Percentiles rank a stretch among this genome's conserved stretches.
These are phyloP conservation scores for Nakaseomyces sp. DNA, from an alignment of 1,139 yeast species.

Conservation along the genomic window DNA sequence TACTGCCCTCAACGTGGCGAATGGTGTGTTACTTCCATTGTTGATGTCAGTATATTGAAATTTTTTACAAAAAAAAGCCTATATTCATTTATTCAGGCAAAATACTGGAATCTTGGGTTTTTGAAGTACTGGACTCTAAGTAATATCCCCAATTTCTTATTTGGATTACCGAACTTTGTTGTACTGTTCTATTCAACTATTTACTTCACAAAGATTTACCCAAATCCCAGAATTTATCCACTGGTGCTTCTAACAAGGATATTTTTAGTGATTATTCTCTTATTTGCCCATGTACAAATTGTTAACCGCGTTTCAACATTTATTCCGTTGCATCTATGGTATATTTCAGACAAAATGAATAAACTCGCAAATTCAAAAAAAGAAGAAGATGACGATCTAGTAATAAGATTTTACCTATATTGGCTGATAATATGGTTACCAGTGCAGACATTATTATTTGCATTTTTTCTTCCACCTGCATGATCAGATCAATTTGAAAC, in stretches of 20 bases:
- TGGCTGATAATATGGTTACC: conserved; percentile 49
- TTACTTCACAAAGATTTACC: conserved; percentile 28
- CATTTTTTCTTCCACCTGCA: conserved; percentile 70
- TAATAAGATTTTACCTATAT: conserved; percentile 30
- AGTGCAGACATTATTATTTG: conserved; percentile 52
- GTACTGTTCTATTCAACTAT: conserved; percentile 32
- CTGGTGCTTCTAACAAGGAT: conserved; percentile 35
- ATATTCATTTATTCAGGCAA: conserved; percentile 63
- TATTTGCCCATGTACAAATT: conserved; percentile 79
- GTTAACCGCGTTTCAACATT: conserved; percentile 71
- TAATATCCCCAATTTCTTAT: conserved; percentile 75
- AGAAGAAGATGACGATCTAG: conserved; percentile 18
- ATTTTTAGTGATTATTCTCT: conserved; percentile 43
- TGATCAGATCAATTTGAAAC: no score
- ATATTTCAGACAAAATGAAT: conserved; percentile 38
- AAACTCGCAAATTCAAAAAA: conserved; percentile 10
- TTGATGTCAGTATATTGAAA: conserved; percentile 29
- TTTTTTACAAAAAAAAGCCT: conserved; percentile 39
- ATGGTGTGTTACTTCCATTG: conserved; percentile 52
- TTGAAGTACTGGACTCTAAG: conserved; percentile 70
- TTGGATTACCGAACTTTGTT: conserved; percentile 60
- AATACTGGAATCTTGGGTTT: conserved; percentile 83
- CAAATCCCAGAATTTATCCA: conserved; percentile 32
- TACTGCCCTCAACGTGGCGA: conserved; percentile 68
- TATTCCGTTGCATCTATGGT: conserved; percentile 71